These are phyloP conservation scores for Rossbeevera mucosa DNA, from an alignment of 768 basidiomycete genomes.

Conservation along the genomic window DNA sequence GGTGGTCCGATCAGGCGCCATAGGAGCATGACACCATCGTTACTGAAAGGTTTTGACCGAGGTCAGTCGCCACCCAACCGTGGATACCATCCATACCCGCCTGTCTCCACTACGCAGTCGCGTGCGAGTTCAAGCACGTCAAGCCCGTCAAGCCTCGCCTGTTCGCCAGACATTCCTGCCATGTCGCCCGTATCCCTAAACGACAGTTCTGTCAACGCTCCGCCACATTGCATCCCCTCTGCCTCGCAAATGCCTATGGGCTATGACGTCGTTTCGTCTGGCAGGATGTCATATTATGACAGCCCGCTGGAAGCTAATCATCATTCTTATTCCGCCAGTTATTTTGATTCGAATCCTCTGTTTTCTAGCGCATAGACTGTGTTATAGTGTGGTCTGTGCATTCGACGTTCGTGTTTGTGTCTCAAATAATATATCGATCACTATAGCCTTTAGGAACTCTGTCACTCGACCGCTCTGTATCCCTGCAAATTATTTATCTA, in stretches of 20 bases:
- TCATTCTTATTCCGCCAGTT: slow-evolving; percentile 17
- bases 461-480: slow-evolving; percentile 21
- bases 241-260: slow-evolving; percentile 17
- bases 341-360: slow-evolving; percentile 20
- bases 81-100: slow-evolving; percentile 56
- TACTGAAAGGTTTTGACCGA: slow-evolving; percentile 49
- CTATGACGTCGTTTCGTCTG: slow-evolving; percentile 23
- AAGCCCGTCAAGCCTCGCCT: slow-evolving; percentile 27
- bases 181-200: slow-evolving; percentile 17
- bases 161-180: slow-evolving; percentile 27
- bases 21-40: slow-evolving; percentile 72
- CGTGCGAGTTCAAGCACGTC: slow-evolving; percentile 29
- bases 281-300: slow-evolving; percentile 27
- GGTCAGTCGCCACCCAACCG: slow-evolving; percentile 43
- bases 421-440: slow-evolving; percentile 19
- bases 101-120: slow-evolving; percentile 21
- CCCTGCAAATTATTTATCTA: slow-evolving; percentile 24
- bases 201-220: slow-evolving; percentile 11
- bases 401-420: background rate
- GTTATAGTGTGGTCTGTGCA: background rate
- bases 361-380: background rate
- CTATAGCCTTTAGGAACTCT: slow-evolving; percentile 16
- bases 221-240: slow-evolving; percentile 21
- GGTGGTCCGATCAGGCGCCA: slow-evolving; percentile 66
- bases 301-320: slow-evolving; percentile 16